Conservation (phyloP, 1,284 basidiomycete genomes). For the Marasmius tenuissimus region DNA sequence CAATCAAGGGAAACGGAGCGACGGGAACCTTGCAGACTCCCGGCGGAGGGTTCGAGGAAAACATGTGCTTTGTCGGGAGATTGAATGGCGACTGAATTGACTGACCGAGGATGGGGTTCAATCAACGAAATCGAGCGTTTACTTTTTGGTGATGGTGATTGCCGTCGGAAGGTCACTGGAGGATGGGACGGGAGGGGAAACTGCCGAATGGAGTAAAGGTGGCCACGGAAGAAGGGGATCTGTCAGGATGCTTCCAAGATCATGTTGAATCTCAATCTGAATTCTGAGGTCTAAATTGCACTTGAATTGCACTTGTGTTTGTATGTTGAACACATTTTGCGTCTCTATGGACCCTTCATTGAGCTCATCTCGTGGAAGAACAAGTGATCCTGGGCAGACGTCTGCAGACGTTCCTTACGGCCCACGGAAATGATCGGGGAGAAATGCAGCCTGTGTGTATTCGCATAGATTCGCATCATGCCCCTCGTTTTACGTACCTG, state of each 20-base stretch:
- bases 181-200: not conserved
- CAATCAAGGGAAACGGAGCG: not conserved
- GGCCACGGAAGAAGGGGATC: not conserved
- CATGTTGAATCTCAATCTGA: too few species aligned
- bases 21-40: not conserved
- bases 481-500: conserved; percentile 36
- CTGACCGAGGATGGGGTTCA: not conserved
- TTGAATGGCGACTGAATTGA: too few species aligned
- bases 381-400: not conserved
- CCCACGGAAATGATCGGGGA: not conserved
- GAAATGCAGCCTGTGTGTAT: not conserved
- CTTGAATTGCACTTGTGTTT: too few species aligned
- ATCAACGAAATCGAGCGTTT: not conserved
- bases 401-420: not conserved
- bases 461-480: conserved; percentile 23
- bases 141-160: not conserved
- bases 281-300: too few species aligned
- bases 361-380: not conserved
- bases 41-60: not conserved
- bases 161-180: not conserved
- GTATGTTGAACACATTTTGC: not conserved
- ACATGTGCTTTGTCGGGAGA: too few species aligned
- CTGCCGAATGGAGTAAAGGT: not conserved
- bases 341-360: not conserved
- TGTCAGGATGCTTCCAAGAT: not conserved